phyloP scores from a whole-genome alignment of 2,329 filamentous ascomycete species.

The Verticillium nonalfalfae region DNA sequence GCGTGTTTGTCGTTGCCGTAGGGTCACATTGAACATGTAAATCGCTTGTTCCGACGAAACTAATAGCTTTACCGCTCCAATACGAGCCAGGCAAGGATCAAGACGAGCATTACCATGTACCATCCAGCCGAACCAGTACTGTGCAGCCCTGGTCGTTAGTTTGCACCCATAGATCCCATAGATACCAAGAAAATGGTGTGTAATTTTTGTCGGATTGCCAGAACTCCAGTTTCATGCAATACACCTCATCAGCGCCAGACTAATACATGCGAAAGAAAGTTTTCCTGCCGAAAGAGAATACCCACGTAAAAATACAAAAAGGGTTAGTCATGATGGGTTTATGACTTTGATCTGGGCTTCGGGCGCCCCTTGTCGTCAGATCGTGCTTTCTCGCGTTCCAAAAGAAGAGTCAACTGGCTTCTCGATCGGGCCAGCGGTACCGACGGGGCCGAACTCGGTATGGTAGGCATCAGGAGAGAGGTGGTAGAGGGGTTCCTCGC shows the following conservation, averaged over 20 bases:
- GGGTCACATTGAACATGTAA: not conserved
- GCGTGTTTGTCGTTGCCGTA: not conserved
- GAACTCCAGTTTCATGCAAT: not conserved
- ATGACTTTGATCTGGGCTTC: not conserved
- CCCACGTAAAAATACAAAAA: not conserved
- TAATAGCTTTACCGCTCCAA: not conserved
- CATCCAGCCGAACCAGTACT: not conserved
- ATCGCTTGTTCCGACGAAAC: not conserved
- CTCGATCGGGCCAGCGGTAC: conserved; percentile 51
- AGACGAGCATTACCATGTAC: not conserved
- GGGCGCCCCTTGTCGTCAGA: not conserved
- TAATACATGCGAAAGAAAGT: not conserved
- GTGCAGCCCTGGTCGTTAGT: not conserved
- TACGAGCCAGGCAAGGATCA: not conserved
- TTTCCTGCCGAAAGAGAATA: not conserved
- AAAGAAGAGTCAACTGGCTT: conserved; percentile 51
- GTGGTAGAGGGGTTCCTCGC: conserved; percentile 17
- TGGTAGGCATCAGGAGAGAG: conserved; percentile 40
- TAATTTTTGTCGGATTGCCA: not conserved
- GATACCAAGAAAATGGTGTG: not conserved
- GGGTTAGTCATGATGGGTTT: not conserved
- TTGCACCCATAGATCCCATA: not conserved
- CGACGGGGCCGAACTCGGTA: conserved; percentile 34
- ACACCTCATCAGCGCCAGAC: not conserved
- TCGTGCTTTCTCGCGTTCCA: conserved; percentile 42